phyloP scores from a whole-genome alignment of 2,329 filamentous ascomycete species.

The Pyricularia pennisetigena region DNA sequence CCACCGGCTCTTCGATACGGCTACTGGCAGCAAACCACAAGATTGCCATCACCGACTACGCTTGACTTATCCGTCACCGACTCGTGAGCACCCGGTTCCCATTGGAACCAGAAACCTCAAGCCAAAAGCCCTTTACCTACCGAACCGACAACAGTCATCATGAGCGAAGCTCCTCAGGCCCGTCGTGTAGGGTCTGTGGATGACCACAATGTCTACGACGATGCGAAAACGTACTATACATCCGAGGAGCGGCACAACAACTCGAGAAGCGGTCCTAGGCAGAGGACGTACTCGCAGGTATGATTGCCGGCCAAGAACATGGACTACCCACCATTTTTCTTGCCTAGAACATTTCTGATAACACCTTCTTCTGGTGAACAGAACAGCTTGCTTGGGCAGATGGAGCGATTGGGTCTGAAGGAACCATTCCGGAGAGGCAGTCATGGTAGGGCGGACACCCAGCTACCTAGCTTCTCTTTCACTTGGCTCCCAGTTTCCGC shows the following conservation, averaged over 20 bases:
- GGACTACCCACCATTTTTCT: background rate
- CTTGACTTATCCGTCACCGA: background rate
- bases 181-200: conserved; percentile 29
- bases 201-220: conserved; percentile 39
- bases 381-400: conserved; percentile 44
- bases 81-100: background rate
- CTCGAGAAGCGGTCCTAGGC: conserved; percentile 34
- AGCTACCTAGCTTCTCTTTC: background rate
- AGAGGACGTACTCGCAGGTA: conserved; percentile 41
- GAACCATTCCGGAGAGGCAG: conserved; percentile 50
- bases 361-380: conserved; percentile 15
- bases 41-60: background rate
- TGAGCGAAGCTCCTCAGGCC: conserved; percentile 1
- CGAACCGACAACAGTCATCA: conserved; percentile 1
- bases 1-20: background rate
- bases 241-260: conserved; percentile 43
- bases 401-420: conserved; percentile 39
- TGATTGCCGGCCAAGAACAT: conserved; percentile 25
- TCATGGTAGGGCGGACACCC: conserved; percentile 20
- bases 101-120: background rate
- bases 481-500: background rate
- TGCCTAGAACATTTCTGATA: background rate
- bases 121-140: background rate
- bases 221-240: conserved; percentile 50
- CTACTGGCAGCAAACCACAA: background rate